Evolutionary conservation across 345 rosid genomes (phyloP).

Genomic region (Eucalyptus erythrocorys): DNA sequence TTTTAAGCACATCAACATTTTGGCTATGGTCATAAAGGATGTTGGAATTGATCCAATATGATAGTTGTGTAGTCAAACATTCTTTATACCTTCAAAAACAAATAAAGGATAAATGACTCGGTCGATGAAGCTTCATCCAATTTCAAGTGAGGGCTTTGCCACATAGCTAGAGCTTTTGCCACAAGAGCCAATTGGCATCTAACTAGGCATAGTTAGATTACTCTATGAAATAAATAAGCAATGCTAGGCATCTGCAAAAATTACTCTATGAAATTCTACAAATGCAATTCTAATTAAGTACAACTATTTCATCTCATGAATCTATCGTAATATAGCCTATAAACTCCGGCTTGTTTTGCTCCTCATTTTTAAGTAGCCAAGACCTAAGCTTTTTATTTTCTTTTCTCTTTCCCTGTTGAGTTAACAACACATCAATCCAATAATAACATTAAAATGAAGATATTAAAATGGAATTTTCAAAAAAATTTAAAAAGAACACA

Average conservation of each 20-base stretch:
- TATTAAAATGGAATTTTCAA: background rate
- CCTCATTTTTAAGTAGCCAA: background rate
- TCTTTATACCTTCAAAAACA: background rate
- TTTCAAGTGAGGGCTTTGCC: background rate
- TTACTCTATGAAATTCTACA: background rate
- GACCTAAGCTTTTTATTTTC: background rate
- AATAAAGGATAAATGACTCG: background rate
- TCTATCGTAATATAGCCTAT: background rate
- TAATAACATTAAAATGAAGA: background rate
- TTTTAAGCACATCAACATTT: background rate
- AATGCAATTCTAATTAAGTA: background rate
- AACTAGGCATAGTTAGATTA: background rate
- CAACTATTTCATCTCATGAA: background rate
- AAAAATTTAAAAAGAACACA: background rate
- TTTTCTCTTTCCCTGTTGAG: background rate
- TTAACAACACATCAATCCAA: background rate
- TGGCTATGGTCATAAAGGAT: background rate
- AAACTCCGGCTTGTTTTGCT: background rate
- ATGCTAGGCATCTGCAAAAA: background rate
- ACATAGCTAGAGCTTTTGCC: background rate
- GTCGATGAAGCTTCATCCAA: background rate
- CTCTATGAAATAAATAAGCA: background rate
- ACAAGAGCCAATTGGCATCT: background rate
- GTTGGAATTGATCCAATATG: background rate
- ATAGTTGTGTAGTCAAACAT: background rate